These are phyloP conservation scores for Plasmodium sp. DNA, from an alignment of 169 alveolate species.

Conservation along the genomic window DNA sequence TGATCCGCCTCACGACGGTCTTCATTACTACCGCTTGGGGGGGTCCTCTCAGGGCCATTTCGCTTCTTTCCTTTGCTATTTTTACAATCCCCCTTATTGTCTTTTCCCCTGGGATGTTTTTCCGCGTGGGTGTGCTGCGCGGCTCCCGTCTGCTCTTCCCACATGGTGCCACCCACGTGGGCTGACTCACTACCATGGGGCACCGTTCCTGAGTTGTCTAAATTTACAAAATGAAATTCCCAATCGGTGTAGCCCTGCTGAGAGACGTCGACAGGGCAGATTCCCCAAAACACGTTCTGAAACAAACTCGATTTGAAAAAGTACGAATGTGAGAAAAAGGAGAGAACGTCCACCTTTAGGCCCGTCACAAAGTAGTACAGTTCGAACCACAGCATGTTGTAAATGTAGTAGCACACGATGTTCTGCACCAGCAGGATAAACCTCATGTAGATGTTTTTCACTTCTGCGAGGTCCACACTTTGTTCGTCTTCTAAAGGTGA, in stretches of 20 bases:
- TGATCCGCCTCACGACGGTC: not conserved
- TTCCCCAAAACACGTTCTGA: slow-evolving; percentile 71
- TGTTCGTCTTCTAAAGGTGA: not conserved
- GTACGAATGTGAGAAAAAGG: slow-evolving; percentile 59
- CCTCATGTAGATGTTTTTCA: slow-evolving; percentile 27
- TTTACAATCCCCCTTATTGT: not conserved
- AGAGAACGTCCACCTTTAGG: slow-evolving; percentile 43
- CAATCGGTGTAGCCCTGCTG: not conserved
- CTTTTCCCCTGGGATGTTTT: not conserved
- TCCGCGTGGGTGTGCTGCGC: not conserved
- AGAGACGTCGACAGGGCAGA: slow-evolving; percentile 65
- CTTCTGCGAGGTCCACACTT: not conserved
- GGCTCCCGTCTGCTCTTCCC: not conserved
- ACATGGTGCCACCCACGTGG: not conserved
- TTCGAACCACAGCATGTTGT: slow-evolving; percentile 73
- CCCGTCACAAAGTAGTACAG: slow-evolving; percentile 33
- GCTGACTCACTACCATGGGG: not conserved
- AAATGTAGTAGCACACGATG: slow-evolving; percentile 54
- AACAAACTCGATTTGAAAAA: slow-evolving; percentile 59
- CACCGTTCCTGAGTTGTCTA: not conserved
- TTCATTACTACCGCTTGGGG: not conserved
- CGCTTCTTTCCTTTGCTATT: not conserved
- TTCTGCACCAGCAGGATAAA: slow-evolving; percentile 56
- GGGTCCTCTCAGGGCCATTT: not conserved
- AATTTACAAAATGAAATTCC: slow-evolving; percentile 6